Evolutionary conservation across 2,329 filamentous ascomycete genomes (phyloP).

Genomic region (Cladosporium sp.): DNA sequence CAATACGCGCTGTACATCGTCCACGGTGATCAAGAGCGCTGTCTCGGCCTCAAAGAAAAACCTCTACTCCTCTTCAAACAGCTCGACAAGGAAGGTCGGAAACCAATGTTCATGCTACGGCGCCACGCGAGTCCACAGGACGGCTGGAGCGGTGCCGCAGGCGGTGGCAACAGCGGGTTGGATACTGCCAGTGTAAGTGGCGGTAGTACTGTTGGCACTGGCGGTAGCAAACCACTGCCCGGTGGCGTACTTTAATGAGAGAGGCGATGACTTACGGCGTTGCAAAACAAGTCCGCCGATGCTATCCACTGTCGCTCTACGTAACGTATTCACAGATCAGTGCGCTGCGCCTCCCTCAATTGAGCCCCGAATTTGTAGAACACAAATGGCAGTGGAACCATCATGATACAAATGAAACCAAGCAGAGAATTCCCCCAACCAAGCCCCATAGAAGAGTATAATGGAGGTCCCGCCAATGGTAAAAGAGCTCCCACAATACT

Average conservation of each 20-base stretch:
- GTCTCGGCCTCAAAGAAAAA: constrained; percentile 85
- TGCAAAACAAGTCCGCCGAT: too few relatives aligned
- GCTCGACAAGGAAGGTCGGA: constrained; percentile 91
- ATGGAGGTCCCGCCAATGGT: not conserved
- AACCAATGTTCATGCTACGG: constrained; percentile 98
- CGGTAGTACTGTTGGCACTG: constrained; percentile 1
- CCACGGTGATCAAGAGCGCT: constrained; percentile 96
- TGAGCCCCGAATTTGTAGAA: too few relatives aligned
- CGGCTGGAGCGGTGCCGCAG: constrained; percentile 27
- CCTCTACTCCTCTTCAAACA: constrained; percentile 96
- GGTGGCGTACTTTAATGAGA: constrained; percentile 10
- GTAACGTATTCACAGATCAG: too few relatives aligned
- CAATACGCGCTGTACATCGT: constrained; percentile 98
- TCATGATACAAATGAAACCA: not conserved
- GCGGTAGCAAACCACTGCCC: constrained; percentile 8
- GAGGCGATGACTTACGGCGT: too few relatives aligned
- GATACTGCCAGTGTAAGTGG: constrained; percentile 5
- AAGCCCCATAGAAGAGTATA: not conserved
- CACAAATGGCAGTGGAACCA: too few relatives aligned
- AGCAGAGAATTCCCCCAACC: not conserved
- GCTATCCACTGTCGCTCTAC: not conserved
- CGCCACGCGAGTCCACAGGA: constrained; percentile 52
- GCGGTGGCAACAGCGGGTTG: constrained; percentile 2
- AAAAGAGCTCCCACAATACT: not conserved
- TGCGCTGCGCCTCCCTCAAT: too few relatives aligned